Base-by-base conservation (phyloP, 192 early-diverging fungal genomes). In the Ambispora gerdemannii region DNA sequence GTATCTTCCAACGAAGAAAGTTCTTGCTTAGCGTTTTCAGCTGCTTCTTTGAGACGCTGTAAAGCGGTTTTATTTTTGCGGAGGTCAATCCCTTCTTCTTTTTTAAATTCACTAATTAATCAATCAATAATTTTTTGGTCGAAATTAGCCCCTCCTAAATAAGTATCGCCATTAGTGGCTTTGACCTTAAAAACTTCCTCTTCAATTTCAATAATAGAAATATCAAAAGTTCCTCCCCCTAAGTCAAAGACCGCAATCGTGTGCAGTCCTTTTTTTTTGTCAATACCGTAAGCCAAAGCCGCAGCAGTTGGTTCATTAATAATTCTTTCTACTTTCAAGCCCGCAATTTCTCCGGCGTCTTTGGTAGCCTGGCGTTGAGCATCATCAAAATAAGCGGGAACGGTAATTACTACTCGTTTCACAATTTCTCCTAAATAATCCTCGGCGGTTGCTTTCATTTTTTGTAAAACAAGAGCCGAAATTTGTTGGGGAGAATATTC, bases 301-400 rank as follows among this genome's bases (percentile, higher is more conserved):
- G 93, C 93, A 65, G 93, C 93, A 13, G 91, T 95, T 70, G 93
- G 92, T 78, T 93, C 93, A 87, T 93, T 95, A 79, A 93, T 89
- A 82, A 95, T 91, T 75, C 93, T 90, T 77, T 91, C 86, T 64
- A 95, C 89, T 58, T 92, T 88, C 52, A 95, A 82, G 65, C 92
- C 92, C 30, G 93, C 82, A 77, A 95, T 95, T 79, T 72, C 74
- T 81, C 93, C 93, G 59, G 93, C 93, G 80, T 95, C 93, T 85
- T 93, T 93, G 81, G 92, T 93, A 53, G 93, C 91, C 72, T 56
- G 89, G 82, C 92, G 89, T 85, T 94, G 93, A 67, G 89, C 84
- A 77, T 94, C 93, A 82, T 94, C 93, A 82, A 93, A 93, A 82
- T 94, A 93, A 70, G 91, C 93, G 50, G 96, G 96, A 72, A 98